Base-by-base conservation (phyloP, 495 filamentous ascomycete species). In the Penicillium samsonianum region DNA sequence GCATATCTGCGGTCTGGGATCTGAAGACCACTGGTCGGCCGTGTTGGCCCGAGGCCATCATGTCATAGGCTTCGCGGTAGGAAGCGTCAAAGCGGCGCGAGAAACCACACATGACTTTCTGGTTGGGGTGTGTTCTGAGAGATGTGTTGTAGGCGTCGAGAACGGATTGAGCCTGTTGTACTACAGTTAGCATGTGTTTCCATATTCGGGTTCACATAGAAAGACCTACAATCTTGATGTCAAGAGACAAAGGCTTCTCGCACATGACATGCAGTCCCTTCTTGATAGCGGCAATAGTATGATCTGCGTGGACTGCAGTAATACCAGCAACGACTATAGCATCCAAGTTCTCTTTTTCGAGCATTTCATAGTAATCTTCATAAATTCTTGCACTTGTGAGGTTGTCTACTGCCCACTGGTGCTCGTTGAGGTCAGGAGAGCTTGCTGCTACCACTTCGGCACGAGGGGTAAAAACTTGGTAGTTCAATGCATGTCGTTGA, bases 91-190 rank as follows among this genome's bases (percentile, higher is more conserved):
- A 82, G 31, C 80, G 76, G 30, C 80, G 73, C 7, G 76, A 79
- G 71, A 81, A 82, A 19, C 79, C 80, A 51, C 77, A 80, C 70
- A 83, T 78, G 28, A 81, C 76, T 67, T 82, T 82, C n/a, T 80
- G 72, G 43, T 72, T 59, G 14, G 79, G 78, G 52, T 68, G 65
- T 62, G 25, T 77, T 23, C 61, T 52, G 19, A 62, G 59, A 10
- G 67, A 69, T 43, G 45, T 28, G 4, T 43, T 44, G 49, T 67
- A 69, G 73, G 72, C 75, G 49, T 73, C 68, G 50, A 82, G 69
- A 19, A 84, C 78, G 12, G 60, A 63, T 66, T 75, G 73, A 17
- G 75, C 75, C 79, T 81, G 33, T 43, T 50, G 38, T n/a, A n/a
- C n/a, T n/a, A n/a, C 4, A 7, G 38, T 41, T 10, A 41, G 38